phyloP scores from a whole-genome alignment of 2,329 filamentous ascomycete species.

The Chrysoporthe deuterocubensis region DNA sequence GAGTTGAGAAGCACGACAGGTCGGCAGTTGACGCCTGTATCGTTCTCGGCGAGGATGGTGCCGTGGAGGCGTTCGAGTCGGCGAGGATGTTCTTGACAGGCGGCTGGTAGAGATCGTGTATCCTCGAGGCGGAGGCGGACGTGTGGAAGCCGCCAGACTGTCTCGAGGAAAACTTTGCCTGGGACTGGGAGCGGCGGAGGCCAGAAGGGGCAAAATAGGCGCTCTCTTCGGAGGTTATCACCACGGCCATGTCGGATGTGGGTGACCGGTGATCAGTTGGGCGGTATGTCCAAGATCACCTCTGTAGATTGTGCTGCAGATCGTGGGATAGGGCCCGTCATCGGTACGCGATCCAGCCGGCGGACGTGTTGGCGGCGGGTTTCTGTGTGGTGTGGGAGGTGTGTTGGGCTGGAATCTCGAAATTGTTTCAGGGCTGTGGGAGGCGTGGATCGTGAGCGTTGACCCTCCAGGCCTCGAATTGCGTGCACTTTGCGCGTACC shows the following conservation, averaged over 20 bases:
- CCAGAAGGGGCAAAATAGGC: conserved; percentile 58
- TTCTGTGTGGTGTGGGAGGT: not conserved
- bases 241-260: conserved; percentile 54
- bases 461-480: conserved; percentile 8
- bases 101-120: conserved; percentile 52
- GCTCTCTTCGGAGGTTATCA: conserved; percentile 60
- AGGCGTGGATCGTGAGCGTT: conserved; percentile 3
- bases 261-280: conserved; percentile 32
- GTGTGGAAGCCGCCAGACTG: conserved; percentile 46
- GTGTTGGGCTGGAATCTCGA: conserved; percentile 4
- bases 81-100: conserved; percentile 46
- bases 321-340: conserved; percentile 31
- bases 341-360: conserved; percentile 28
- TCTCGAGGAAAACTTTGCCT: conserved; percentile 57
- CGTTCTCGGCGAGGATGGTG: conserved; percentile 60
- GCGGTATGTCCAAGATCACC: conserved; percentile 35
- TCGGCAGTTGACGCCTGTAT: conserved; percentile 57
- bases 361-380: not conserved
- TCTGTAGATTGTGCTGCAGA: conserved; percentile 31
- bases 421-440: not conserved
- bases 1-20: conserved; percentile 65
- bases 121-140: conserved; percentile 50
- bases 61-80: conserved; percentile 56
- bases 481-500: conserved; percentile 14
- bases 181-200: conserved; percentile 64